These are phyloP conservation scores for Trichoderma afroharzianum DNA, from an alignment of 2,329 filamentous ascomycete genomes.

Conservation along the genomic window DNA sequence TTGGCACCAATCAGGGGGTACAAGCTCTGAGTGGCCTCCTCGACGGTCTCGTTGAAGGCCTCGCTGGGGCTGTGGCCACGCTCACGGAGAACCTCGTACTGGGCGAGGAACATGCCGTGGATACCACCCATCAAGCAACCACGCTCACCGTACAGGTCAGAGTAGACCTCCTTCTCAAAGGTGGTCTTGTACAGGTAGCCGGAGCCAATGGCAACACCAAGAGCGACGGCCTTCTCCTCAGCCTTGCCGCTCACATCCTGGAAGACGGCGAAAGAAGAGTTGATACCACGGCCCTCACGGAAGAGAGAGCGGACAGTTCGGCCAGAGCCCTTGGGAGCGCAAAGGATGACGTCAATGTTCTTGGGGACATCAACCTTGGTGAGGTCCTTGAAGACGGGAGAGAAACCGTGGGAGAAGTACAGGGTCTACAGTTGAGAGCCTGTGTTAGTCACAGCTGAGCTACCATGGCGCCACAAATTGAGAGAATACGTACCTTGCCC, in stretches of 20 bases:
- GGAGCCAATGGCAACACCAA: conserved; percentile 94
- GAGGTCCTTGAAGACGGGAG: conserved; percentile 98
- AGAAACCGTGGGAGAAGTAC: conserved; percentile 99
- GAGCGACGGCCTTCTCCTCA: conserved; percentile 94
- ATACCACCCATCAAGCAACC: conserved; percentile 99
- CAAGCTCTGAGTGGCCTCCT: conserved; percentile 97
- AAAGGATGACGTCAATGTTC: conserved; percentile 98
- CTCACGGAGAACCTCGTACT: conserved; percentile 99
- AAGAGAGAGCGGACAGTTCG: conserved; percentile 98
- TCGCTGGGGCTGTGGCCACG: conserved; percentile 95
- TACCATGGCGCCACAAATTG: background rate
- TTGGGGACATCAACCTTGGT: conserved; percentile 97
- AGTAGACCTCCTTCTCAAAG: conserved; percentile 99
- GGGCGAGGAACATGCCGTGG: conserved; percentile 99
- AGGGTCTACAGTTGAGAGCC: conserved; percentile 63
- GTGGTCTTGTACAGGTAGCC: conserved; percentile 99
- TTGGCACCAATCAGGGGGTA: conserved; percentile 97
- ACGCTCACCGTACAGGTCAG: conserved; percentile 98
- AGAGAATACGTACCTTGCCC: conserved; percentile 74
- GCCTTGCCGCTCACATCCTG: conserved; percentile 98
- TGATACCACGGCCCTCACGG: conserved; percentile 99
- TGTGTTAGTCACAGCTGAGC: conserved; percentile 23
- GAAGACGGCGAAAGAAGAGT: conserved; percentile 97
- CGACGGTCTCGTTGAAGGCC: conserved; percentile 99
- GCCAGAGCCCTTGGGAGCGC: conserved; percentile 97